Evolutionary conservation across 2,329 filamentous ascomycete species (phyloP).

Genomic region (Plectosphaerella sp.): DNA sequence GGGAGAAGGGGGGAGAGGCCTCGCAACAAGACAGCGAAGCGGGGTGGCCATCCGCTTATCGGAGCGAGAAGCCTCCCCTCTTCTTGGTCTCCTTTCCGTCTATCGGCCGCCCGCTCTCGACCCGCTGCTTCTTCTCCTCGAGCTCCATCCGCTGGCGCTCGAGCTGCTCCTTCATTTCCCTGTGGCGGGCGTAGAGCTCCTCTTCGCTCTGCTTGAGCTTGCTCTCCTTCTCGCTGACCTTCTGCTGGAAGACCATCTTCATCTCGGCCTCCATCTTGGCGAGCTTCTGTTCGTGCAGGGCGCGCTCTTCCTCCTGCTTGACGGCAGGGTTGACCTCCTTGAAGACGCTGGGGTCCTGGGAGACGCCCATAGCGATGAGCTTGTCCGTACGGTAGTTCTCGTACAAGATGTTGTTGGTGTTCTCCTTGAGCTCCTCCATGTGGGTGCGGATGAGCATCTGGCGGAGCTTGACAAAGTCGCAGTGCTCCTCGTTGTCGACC

Average conservation of each 20-base stretch:
- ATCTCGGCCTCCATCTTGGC: conserved; percentile 99
- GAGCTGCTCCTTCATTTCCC: conserved; percentile 99
- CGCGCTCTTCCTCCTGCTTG: conserved; percentile 99
- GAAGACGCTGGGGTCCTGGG: conserved; percentile 98
- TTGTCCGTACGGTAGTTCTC: conserved; percentile 99
- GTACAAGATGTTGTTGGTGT: conserved; percentile 98
- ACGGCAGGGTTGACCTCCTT: conserved; percentile 99
- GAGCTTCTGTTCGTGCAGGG: conserved; percentile 98
- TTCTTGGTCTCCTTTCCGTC: conserved; percentile 92
- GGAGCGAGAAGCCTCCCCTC: conserved; percentile 93
- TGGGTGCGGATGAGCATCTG: conserved; percentile 99
- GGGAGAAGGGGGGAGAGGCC: conserved; percentile 16
- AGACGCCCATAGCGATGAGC: conserved; percentile 96
- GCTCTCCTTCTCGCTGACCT: conserved; percentile 99
- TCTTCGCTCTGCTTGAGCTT: conserved; percentile 99
- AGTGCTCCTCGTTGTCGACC: conserved; percentile 99
- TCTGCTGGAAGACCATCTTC: conserved; percentile 99
- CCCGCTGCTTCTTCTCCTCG: conserved; percentile 94
- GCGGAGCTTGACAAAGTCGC: conserved; percentile 98
- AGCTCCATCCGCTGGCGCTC: conserved; percentile 91
- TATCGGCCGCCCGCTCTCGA: conserved; percentile 92
- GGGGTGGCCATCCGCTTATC: conserved; percentile 50
- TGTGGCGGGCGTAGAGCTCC: conserved; percentile 94
- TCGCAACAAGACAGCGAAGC: conserved; percentile 10
- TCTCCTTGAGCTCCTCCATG: conserved; percentile 99